Base-by-base conservation (phyloP, 495 filamentous ascomycete genomes). In the Lentithecium fluviatile region DNA sequence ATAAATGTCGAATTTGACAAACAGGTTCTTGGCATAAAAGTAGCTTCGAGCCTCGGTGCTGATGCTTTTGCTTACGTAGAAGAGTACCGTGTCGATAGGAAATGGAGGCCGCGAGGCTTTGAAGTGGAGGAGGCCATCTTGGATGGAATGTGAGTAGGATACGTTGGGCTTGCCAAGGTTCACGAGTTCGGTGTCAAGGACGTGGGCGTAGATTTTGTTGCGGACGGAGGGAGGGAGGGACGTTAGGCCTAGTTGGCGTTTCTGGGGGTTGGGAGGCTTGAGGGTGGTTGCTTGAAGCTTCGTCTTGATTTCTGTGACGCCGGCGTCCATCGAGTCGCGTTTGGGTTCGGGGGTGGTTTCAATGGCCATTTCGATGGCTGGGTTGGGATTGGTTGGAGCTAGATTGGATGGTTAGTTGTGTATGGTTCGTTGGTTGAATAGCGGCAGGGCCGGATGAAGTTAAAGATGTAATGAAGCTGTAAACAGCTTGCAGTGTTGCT, bases 141-240 rank as follows among this genome's bases (percentile, higher is more conserved):
- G 17, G 48, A 58, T 50, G 1, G 37, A 36, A 21, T 52, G 54
- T 12, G 55, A 54, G 55, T 64, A 64, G 13, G 61, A 58, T 3
- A 64, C 53, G 34, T 58, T 59, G 10, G 34, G n/a, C 12, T 36
- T 21, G 38, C 47, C 47, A 25, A 58, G 38, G 36, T 58, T 59
- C 34, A 64, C 61, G 20, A 42, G 20, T 26, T 64, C 61, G 45
- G 55, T 64, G 32, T 64, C 61, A 2, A 64, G 55, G 29, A 54
- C 24, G 52, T 59, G 37, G 13, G 42, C 34, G 49, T 59, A 59
- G 38, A 64, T 64, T 8, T 26, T 47, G 32, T 59, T 64, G 13
- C 55, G 61, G 48, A 64, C 26, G 20, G 54, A 37, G 21, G 48
- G 47, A 0, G 61, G 56, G 26, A 64, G 61, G 25, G 47, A 19